Conservation (phyloP, 108 stramenopile species). For the Aurantiochytrium sp. region DNA sequence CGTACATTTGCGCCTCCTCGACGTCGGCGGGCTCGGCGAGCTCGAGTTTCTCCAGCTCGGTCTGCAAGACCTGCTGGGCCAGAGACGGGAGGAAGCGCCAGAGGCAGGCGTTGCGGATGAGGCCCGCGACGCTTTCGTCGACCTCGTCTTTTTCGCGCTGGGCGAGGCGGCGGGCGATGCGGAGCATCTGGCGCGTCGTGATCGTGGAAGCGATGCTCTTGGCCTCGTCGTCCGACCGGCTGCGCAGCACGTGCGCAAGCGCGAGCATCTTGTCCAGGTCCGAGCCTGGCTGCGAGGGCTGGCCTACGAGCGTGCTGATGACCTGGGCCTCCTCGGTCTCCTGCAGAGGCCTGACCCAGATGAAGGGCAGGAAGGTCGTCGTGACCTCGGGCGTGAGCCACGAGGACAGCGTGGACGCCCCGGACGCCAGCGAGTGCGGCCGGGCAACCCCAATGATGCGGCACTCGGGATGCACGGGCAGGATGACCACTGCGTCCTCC, state of each 20-base stretch:
- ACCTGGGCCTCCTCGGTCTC: neutral
- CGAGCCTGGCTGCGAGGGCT: neutral
- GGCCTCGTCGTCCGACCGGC: neutral
- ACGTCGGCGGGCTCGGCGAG: neutral
- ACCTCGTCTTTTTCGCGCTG: neutral
- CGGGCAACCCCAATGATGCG: neutral
- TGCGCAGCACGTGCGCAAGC: neutral
- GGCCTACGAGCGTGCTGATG: neutral
- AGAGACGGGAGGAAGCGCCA: neutral
- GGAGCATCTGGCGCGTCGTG: neutral
- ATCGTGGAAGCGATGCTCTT: neutral
- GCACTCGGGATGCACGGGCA: neutral
- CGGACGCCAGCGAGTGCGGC: neutral
- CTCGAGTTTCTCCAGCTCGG: neutral
- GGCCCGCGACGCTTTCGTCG: neutral
- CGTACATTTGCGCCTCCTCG: neutral
- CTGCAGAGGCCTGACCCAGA: neutral
- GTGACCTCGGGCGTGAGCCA: slow-evolving; percentile 65
- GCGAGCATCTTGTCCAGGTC: neutral
- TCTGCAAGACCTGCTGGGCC: neutral
- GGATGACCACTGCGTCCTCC: neutral
- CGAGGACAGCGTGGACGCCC: neutral
- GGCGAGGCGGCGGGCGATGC: neutral
- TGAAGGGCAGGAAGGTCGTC: slow-evolving; percentile 40
- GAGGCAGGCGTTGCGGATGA: slow-evolving; percentile 12